Evolutionary conservation across 805 yeast genomes (phyloP), one percentile per base, ranked within the genome.

Genomic region (Cyberlindnera americana): DNA sequence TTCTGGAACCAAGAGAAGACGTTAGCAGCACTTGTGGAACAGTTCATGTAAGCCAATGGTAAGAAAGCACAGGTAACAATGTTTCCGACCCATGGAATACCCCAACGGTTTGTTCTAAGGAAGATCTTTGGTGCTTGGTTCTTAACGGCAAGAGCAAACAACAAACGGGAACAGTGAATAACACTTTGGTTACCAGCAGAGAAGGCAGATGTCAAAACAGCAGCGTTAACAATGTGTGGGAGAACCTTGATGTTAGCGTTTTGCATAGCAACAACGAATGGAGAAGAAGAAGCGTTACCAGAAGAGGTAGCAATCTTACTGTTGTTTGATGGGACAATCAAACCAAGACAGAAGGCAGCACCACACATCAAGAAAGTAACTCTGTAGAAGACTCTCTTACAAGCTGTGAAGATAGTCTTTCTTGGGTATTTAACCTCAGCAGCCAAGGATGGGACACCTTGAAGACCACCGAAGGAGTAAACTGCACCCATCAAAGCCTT

Each of bases 61-160:
- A 31, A 21, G 19, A 31, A 31, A 15, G 34, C 34, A 31, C 25
- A 31, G 6, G 26, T 22, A 6, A 15, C 34, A 6, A 21, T 5
- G 19, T 31, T 31, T 21, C 34, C 34, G n/a, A 31, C 34, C 34
- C 34, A 31, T 15, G 34, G 34, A 31, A 31, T 26, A 31, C 34
- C 34, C 34, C 34, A 31, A 14, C 34, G 25, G 34, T 31, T 31
- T 7, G 34, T 31, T 26, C 21, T 31, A 15, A 31, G 34, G 34
- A 31, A 31, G 18, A 31, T 31, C 26, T 31, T 19, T 31, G 34
- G 34, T 8, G 34, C 34, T 15, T 31, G 34, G 9, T 14, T 14
- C 26, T 31, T 31, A n/a, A 31, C 34, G 4, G 34, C 34, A 8
- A 31, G 23, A 15, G 34, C 34, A n/a, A 31, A 31, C 19, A 31